Base-by-base conservation (phyloP, 257 asterid species). In the Anisodus tanguticus region DNA sequence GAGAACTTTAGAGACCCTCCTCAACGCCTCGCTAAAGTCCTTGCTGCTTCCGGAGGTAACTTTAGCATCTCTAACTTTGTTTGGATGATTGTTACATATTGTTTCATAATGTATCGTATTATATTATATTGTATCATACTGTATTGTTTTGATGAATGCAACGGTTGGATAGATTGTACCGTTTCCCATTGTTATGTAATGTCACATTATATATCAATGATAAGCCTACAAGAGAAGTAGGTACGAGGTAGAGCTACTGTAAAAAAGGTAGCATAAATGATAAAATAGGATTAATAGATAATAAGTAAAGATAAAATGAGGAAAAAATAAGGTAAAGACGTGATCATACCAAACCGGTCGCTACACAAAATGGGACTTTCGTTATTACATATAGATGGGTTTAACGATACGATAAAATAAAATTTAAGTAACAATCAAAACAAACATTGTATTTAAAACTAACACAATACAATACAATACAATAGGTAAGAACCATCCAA, bases 21-120 rank as follows among this genome's bases (percentile, higher is more conserved):
- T 8, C 98, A 95, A 88, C 93, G 99, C 47, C 92, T 97, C 16
- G 92, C 94, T 6, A 95, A 97, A 91, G 94, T 97, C 58, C 90
- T 97, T 74, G 98, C 99, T 72, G 95, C 98, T 71, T 91, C 98
- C 1, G 99, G 99, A 90, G 99, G 99, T 97, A 91, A 83, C 41
- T 60, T 68, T 8, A 63, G 82, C 31, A 77, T 74, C 45, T 12
- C 81, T 74, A 74, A n/a, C 8, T 8, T 26, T 62, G 17, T 64
- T 22, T 64, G 71, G 35, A 31, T 31, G 35, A 1, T 31, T 1
- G 2, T 31, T 31, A 31, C 35, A 31, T 31, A 31, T 31, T 31
- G 35, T 31, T 31, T 31, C 35, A 31, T 31, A 31, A 31, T 31
- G 35, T 31, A 31, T 31, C 35, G 35, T 31, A 31, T 31, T 31